These are phyloP conservation scores for Cinnamomum chago DNA, from an alignment of 164 flowering plant genomes.

Conservation along the genomic window DNA sequence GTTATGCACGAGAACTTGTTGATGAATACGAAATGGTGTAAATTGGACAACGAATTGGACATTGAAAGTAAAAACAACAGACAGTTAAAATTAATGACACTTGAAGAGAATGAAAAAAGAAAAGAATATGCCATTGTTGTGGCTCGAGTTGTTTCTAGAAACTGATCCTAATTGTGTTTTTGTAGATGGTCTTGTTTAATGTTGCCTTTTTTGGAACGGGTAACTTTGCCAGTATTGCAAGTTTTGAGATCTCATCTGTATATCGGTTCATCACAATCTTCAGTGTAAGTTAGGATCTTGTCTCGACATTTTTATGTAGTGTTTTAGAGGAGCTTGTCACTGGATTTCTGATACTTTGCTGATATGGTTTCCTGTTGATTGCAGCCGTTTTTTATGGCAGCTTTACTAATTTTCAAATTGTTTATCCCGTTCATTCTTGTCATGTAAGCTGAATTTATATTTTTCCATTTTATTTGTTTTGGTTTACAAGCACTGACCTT, in stretches of 20 bases:
- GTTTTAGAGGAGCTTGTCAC: not conserved
- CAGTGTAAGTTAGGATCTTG: slow-evolving; percentile 60
- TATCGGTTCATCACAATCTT: slow-evolving; percentile 92
- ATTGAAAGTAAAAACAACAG: too few relatives aligned
- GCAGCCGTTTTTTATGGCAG: slow-evolving; percentile 99
- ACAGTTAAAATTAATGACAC: too few relatives aligned
- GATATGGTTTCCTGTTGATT: slow-evolving; percentile 22
- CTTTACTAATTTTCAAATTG: slow-evolving; percentile 84
- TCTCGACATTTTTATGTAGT: not conserved
- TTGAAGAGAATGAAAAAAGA: too few relatives aligned
- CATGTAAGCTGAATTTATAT: slow-evolving; percentile 53
- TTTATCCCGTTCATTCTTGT: slow-evolving; percentile 95
- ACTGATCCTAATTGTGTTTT: slow-evolving; percentile 13
- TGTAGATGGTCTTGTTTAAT: slow-evolving; percentile 84
- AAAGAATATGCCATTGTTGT: too few relatives aligned
- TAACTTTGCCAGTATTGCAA: slow-evolving; percentile 96
- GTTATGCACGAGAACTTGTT: too few relatives aligned
- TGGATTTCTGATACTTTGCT: slow-evolving; percentile 9
- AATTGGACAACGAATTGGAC: too few relatives aligned
- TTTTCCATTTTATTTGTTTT: not conserved
- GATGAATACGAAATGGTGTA: too few relatives aligned
- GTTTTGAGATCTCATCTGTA: slow-evolving; percentile 97
- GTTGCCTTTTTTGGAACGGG: slow-evolving; percentile 98
- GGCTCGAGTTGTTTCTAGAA: not conserved
- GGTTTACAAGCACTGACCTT: not conserved